Evolutionary conservation across 2,329 filamentous ascomycete species (phyloP).

Genomic region (Davidsoniella eucalypti): DNA sequence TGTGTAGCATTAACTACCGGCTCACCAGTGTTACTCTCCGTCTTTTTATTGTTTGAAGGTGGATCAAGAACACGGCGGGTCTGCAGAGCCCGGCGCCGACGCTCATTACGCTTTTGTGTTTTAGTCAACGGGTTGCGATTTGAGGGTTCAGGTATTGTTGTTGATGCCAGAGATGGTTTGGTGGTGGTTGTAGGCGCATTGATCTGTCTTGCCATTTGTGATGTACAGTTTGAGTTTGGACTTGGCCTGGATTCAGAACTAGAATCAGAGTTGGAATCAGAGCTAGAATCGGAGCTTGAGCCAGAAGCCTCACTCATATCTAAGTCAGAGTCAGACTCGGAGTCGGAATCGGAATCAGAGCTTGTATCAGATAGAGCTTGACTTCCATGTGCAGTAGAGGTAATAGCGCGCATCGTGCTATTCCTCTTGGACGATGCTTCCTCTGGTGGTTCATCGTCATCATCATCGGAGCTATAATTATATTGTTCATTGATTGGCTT

Average conservation of each 20-base stretch:
- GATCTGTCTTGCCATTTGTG: neutral
- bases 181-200: no score
- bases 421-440: neutral
- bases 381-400: neutral
- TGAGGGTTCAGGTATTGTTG: no score
- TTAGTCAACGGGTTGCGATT: neutral
- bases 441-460: constrained; percentile 18
- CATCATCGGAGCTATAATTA: no score
- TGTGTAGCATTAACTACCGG: no score
- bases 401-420: neutral
- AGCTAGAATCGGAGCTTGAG: neutral
- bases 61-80: neutral
- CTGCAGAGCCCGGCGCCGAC: constrained; percentile 4
- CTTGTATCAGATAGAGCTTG: constrained; percentile 10
- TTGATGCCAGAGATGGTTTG: neutral
- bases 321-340: constrained; percentile 2
- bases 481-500: no score
- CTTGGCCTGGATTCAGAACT: neutral
- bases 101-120: constrained; percentile 11
- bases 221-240: neutral
- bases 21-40: no score
- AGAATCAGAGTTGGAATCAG: neutral
- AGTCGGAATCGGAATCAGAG: constrained; percentile 1
- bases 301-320: neutral
- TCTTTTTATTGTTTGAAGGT: no score